phyloP scores from a whole-genome alignment of 306 rosid genomes.

The Macrotyloma uniflorum region DNA sequence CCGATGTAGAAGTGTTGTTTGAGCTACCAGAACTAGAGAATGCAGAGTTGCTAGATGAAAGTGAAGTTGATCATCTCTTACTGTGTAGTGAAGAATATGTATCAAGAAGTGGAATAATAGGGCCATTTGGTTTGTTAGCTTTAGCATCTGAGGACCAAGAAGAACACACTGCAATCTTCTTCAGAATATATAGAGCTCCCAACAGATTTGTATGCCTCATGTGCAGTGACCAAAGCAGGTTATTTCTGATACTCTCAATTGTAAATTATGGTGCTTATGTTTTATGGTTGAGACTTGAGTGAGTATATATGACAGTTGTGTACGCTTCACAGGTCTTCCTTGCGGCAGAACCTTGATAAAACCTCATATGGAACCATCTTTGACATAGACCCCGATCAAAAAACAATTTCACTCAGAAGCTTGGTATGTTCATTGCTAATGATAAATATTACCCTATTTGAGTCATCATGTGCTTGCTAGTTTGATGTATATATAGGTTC shows the following conservation, averaged over 20 bases:
- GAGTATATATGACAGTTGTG: neutral
- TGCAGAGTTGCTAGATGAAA: constrained; percentile 47
- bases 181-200: constrained; percentile 50
- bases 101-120: constrained; percentile 48
- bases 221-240: constrained; percentile 85
- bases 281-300: neutral
- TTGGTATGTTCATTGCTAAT: constrained; percentile 48
- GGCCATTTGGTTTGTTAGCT: constrained; percentile 68
- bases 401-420: constrained; percentile 62
- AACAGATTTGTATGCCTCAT: constrained; percentile 56
- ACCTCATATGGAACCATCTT: constrained; percentile 62
- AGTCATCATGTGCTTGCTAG: neutral
- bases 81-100: constrained; percentile 54
- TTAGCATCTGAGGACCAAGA: constrained; percentile 60
- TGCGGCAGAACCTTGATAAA: constrained; percentile 57
- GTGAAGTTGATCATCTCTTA: constrained; percentile 51
- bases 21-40: constrained; percentile 47
- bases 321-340: constrained; percentile 58
- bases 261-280: neutral
- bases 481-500: neutral
- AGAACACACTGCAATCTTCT: constrained; percentile 66
- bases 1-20: constrained; percentile 66
- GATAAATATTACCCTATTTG: neutral
- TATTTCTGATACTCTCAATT: neutral
- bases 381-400: constrained; percentile 46